Evolutionary conservation across 257 asterid genomes (phyloP).

Genomic region (Cordia subcordata): DNA sequence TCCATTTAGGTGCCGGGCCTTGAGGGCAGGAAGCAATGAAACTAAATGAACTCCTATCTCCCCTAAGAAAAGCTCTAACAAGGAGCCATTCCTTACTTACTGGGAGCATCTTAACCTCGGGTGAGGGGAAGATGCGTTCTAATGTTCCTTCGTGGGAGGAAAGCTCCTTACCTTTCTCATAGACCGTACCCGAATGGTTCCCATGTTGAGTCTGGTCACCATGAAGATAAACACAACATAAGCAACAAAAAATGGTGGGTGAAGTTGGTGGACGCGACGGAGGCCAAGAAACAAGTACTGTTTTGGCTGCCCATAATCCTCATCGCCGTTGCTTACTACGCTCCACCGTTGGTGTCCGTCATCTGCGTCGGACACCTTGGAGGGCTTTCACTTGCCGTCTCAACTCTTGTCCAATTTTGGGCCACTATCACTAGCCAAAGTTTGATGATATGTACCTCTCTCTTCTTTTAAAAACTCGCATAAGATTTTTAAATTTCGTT

Average conservation of each 20-base stretch:
- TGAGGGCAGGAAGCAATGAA: too few species aligned
- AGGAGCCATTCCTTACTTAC: too few species aligned
- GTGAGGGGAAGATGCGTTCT: too few species aligned
- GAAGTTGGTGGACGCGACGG: constrained; percentile 11
- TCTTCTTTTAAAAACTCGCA: background rate
- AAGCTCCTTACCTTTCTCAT: too few species aligned
- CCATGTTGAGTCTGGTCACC: too few species aligned
- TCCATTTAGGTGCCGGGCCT: too few species aligned
- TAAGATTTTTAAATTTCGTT: background rate
- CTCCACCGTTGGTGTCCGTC: constrained; percentile 18
- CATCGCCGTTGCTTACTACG: constrained; percentile 12
- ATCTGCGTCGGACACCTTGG: constrained; percentile 32
- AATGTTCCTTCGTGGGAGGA: too few species aligned
- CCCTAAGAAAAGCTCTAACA: too few species aligned
- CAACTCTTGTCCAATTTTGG: constrained; percentile 30
- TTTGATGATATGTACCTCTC: constrained; percentile 14
- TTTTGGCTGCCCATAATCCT: constrained; percentile 23
- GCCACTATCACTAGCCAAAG: constrained; percentile 25
- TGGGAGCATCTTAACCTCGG: too few species aligned
- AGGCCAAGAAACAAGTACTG: constrained; percentile 11
- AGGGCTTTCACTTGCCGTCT: constrained; percentile 15
- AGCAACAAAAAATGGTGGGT: constrained; percentile 10
- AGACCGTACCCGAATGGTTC: too few species aligned
- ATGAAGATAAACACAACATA: too few species aligned
- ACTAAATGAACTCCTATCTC: too few species aligned